Percentiles rank a stretch among this genome's conserved stretches.
Evolutionary conservation across 208 protist genomes (phyloP).

Genomic region (Acanthamoeba healyi): DNA sequence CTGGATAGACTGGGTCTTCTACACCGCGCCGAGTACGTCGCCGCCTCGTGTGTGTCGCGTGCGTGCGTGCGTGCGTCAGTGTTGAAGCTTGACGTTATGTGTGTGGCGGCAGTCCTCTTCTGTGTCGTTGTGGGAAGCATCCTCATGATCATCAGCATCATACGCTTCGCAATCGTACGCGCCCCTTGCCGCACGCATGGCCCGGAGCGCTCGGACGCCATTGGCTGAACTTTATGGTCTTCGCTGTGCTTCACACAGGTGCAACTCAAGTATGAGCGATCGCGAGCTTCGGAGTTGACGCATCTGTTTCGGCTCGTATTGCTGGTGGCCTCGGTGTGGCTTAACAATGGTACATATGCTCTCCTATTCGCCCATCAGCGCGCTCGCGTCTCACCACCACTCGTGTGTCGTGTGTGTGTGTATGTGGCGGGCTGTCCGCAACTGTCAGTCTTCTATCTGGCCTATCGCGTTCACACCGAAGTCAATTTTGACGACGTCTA

Average conservation of each 20-base stretch:
- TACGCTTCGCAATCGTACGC: neutral
- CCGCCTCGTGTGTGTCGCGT: neutral
- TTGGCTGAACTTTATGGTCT: too few relatives aligned
- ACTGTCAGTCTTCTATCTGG: conserved; percentile 13
- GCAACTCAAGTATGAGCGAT: neutral
- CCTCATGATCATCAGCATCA: conserved; percentile 51
- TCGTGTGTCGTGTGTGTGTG: neutral
- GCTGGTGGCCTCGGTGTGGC: neutral
- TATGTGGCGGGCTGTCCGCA: neutral
- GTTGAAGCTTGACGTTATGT: too few relatives aligned
- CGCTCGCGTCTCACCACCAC: neutral
- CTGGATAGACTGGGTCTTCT: conserved; percentile 56
- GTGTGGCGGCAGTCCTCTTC: conserved; percentile 53
- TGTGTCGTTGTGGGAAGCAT: conserved; percentile 9
- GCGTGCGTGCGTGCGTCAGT: too few relatives aligned
- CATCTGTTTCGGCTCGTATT: neutral
- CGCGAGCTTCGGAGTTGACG: neutral
- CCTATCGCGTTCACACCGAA: neutral
- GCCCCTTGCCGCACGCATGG: neutral
- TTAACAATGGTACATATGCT: neutral
- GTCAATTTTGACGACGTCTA: neutral
- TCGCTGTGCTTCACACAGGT: too few relatives aligned
- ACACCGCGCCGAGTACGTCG: conserved; percentile 6
- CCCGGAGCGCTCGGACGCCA: too few relatives aligned
- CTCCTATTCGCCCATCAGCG: neutral